Evolutionary conservation across 2,329 filamentous ascomycete genomes (phyloP).

Genomic region (Xylariaceae sp.): DNA sequence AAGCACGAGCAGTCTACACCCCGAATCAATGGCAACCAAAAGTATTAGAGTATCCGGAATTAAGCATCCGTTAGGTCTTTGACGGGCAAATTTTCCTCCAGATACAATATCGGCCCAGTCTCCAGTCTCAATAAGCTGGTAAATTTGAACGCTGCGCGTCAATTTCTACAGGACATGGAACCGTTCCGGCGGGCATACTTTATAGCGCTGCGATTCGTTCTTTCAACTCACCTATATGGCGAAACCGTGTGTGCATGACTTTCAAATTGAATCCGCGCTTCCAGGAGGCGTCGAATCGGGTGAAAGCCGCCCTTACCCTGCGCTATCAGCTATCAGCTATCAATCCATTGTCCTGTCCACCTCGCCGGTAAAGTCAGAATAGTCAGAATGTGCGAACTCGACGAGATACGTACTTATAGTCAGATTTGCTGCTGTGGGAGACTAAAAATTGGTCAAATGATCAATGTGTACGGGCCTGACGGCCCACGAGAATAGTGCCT

Average conservation of each 20-base stretch:
- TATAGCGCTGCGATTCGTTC: slow-evolving; percentile 1
- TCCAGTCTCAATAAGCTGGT: too few species aligned
- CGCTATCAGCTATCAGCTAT: neutral
- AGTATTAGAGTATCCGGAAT: neutral
- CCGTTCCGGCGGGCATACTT: neutral
- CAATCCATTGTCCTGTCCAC: neutral
- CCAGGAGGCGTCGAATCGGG: neutral
- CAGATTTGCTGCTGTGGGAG: neutral
- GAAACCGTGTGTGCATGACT: neutral
- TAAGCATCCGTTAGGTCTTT: neutral
- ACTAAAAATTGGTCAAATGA: neutral
- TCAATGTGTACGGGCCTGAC: neutral
- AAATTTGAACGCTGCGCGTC: neutral
- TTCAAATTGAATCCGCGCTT: neutral
- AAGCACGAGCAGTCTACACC: neutral
- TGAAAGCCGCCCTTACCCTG: neutral
- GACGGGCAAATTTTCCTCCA: neutral
- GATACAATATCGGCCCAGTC: neutral
- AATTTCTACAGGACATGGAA: neutral
- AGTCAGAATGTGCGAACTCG: neutral
- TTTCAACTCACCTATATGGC: neutral
- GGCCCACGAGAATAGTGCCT: neutral
- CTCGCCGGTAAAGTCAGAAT: neutral
- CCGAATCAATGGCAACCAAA: neutral
- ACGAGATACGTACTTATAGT: neutral